Evolutionary conservation across 2,329 filamentous ascomycete genomes (phyloP).

Genomic region (Talaromyces marneffei): DNA sequence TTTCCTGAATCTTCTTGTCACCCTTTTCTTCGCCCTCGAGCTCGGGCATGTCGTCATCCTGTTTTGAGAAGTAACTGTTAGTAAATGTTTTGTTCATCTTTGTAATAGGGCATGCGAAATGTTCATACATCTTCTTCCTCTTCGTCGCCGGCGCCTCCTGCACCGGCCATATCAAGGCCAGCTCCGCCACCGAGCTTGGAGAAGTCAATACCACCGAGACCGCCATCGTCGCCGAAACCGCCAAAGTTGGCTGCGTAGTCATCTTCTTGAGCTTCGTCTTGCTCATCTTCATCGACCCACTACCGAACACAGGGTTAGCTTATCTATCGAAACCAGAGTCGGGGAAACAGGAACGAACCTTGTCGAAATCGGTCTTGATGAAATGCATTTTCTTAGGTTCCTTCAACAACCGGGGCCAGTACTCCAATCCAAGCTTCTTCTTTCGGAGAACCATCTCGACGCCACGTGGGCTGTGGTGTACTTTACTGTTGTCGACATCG

Average conservation of each 20-base stretch:
- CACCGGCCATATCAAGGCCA: slow-evolving; percentile 12
- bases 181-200: slow-evolving; percentile 66
- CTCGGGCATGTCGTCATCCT: slow-evolving; percentile 79
- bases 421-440: slow-evolving; percentile 92
- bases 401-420: slow-evolving; percentile 94
- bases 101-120: too few species aligned
- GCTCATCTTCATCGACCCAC: slow-evolving; percentile 98
- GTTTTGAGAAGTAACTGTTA: not conserved
- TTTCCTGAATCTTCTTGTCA: slow-evolving; percentile 35
- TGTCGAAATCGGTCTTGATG: slow-evolving; percentile 98
- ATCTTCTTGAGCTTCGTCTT: slow-evolving; percentile 80
- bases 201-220: slow-evolving; percentile 87
- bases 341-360: slow-evolving; percentile 49
- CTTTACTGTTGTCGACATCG: slow-evolving; percentile 75
- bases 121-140: slow-evolving; percentile 28
- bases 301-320: slow-evolving; percentile 23
- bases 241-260: slow-evolving; percentile 56
- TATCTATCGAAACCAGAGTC: not conserved
- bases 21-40: slow-evolving; percentile 56
- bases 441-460: slow-evolving; percentile 89
- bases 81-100: not conserved
- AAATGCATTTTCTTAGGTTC: slow-evolving; percentile 84
- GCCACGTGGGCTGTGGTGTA: slow-evolving; percentile 81
- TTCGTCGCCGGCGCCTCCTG: slow-evolving; percentile 37
- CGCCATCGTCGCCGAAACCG: slow-evolving; percentile 53